phyloP scores from a whole-genome alignment of 371 early-diverging fungal genomes.

The Apophysomyces ossiformis region DNA sequence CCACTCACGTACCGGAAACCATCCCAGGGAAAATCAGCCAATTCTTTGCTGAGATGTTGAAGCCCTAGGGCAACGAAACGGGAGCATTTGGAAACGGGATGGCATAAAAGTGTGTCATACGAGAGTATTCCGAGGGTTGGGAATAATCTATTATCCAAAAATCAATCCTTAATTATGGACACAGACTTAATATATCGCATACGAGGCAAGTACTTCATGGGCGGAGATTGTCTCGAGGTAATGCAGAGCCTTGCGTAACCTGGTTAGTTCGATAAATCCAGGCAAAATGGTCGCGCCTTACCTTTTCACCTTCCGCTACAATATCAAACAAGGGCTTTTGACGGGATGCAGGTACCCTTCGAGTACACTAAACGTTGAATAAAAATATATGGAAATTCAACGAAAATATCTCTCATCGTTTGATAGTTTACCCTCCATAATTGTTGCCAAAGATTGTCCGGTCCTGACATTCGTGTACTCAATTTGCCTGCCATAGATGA shows the following conservation, averaged over 20 bases:
- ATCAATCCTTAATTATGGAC: no score
- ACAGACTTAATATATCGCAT: constrained; percentile 22
- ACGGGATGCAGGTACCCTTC: constrained; percentile 67
- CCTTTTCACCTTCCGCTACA: constrained; percentile 73
- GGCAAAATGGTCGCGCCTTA: constrained; percentile 8
- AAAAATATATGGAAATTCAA: no score
- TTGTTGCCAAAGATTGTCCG: constrained; percentile 86
- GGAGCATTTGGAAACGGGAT: constrained; percentile 61
- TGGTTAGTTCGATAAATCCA: not conserved
- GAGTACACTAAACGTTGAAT: constrained; percentile 44
- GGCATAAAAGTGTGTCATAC: constrained; percentile 74
- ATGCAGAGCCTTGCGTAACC: constrained; percentile 57
- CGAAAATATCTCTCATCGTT: no score
- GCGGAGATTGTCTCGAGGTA: constrained; percentile 74
- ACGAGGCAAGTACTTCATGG: constrained; percentile 70
- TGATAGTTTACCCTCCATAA: constrained; percentile 67
- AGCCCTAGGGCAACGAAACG: constrained; percentile 51
- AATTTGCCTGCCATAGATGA: constrained; percentile 31
- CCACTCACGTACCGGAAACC: constrained; percentile 32
- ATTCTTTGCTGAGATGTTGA: constrained; percentile 43
- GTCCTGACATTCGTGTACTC: constrained; percentile 81
- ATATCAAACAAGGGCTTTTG: constrained; percentile 86
- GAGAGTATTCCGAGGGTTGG: constrained; percentile 76
- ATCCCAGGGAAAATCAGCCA: constrained; percentile 60
- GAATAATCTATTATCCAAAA: constrained; percentile 54